Base-by-base conservation (phyloP, 768 basidiomycete genomes). In the Pleurotus tuber-regium region DNA sequence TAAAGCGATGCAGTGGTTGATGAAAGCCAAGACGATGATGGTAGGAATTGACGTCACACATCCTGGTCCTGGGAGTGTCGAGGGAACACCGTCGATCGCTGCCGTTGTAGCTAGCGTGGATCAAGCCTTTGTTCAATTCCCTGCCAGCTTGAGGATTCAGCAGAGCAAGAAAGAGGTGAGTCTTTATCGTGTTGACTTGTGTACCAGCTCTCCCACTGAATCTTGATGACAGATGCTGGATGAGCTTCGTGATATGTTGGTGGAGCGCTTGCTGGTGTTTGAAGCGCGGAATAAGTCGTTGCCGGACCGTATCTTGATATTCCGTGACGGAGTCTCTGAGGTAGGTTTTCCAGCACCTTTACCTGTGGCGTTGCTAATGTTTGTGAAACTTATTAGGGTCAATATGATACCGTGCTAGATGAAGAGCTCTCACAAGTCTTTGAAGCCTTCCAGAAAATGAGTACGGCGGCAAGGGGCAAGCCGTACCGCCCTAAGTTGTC, bases 1-100 rank as follows among this genome's bases (percentile, higher is more conserved):
- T 0, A 59, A 53, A 1, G 77, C 80, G 1, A 80, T 85, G 76
- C 58, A 54, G 30, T 92, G 89, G 89, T 67, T 92, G 41, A 79
- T 64, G 1, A 78, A 78, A 64, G 73, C 75, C 57, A 76, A 76
- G 48, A 92, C 90, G 8, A 92, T 93, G 86, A 69, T 93, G 61
- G 83, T 93, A 2, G 91, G 91, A 0, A 88, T 90, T 56, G 89
- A 92, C 60, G 88, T 90, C 0, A 92, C 88, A 0, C 89, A 92
- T 56, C 87, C 89, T 3, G 79, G 86, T 1, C 85, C 86, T 1
- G 76, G 69, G 4, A 87, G 86, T 56, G 63, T 72, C 44, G 74
- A 75, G 2, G 91, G 90, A 2, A 84, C 89, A 1, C 91, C 91
- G 2, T 90, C 88, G 0, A 86, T 93, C 38, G 88, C 87, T 0